A percentile compares a stretch with the other conserved stretches of the same genome.
phyloP scores from a whole-genome alignment of 768 basidiomycete genomes.

The Piloderma croceum region DNA sequence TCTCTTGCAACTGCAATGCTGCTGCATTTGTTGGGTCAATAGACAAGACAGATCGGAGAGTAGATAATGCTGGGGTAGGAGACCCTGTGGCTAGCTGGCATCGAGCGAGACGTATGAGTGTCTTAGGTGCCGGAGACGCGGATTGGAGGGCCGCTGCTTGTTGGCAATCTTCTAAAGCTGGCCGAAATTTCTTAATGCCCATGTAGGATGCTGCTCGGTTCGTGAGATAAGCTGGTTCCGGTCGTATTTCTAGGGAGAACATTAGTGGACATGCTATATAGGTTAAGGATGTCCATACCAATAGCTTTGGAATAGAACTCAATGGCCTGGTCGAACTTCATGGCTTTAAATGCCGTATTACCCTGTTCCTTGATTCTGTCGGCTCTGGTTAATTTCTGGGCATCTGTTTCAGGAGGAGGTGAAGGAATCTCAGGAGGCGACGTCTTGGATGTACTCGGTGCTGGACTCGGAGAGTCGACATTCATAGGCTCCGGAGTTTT shows the following conservation, averaged over 20 bases:
- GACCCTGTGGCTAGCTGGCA: slow-evolving; percentile 81
- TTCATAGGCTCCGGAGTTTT: too few species aligned
- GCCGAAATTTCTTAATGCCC: slow-evolving; percentile 69
- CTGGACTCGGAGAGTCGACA: too few species aligned
- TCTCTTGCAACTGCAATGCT: slow-evolving; percentile 56
- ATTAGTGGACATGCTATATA: slow-evolving; percentile 2
- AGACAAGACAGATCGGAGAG: slow-evolving; percentile 54
- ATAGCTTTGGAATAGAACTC: slow-evolving; percentile 74
- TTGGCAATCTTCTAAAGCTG: slow-evolving; percentile 77
- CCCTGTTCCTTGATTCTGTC: slow-evolving; percentile 70
- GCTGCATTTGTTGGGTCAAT: slow-evolving; percentile 58
- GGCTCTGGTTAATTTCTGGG: slow-evolving; percentile 41
- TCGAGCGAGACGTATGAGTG: slow-evolving; percentile 73
- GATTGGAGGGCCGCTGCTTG: slow-evolving; percentile 63
- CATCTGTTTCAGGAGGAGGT: slow-evolving; percentile 12
- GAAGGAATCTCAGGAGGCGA: slow-evolving; percentile 8
- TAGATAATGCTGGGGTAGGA: slow-evolving; percentile 59
- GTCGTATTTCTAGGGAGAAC: slow-evolving; percentile 43
- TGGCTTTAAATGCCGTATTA: slow-evolving; percentile 67
- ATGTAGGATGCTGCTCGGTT: slow-evolving; percentile 87
- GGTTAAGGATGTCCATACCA: slow-evolving; percentile 32
- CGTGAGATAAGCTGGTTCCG: slow-evolving; percentile 74
- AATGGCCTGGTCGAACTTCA: slow-evolving; percentile 61
- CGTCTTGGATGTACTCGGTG: too few species aligned
- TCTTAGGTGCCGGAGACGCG: slow-evolving; percentile 59